Percentiles rank a stretch among this genome's conserved stretches.
These are phyloP conservation scores for Trichoderma harzianum DNA, from an alignment of 2,329 filamentous ascomycete genomes.

Conservation along the genomic window DNA sequence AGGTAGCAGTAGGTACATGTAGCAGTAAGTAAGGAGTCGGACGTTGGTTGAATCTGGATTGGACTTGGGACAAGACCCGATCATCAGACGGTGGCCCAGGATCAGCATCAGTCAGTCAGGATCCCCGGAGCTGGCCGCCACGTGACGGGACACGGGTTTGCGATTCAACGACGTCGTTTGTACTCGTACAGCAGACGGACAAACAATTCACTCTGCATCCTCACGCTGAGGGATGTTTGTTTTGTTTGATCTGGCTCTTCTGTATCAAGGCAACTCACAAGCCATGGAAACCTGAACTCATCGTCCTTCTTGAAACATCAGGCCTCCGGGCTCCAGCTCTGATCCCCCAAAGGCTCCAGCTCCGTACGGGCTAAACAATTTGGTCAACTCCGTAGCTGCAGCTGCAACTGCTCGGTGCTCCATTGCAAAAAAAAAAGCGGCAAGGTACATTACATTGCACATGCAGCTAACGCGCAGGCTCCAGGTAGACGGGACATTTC, in stretches of 20 bases:
- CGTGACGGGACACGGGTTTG: background rate
- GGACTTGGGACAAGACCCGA: background rate
- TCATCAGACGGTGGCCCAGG: conserved; percentile 4
- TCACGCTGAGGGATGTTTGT: too few species aligned
- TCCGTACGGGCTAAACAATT: background rate
- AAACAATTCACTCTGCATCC: background rate
- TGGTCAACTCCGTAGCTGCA: background rate
- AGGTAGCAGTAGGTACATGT: background rate
- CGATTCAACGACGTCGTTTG: background rate
- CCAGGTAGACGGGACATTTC: background rate
- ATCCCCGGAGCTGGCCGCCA: background rate
- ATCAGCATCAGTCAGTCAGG: background rate
- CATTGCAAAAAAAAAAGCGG: background rate
- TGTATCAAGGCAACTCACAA: too few species aligned
- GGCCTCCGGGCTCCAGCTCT: background rate
- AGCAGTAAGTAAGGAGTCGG: background rate
- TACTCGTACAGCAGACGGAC: background rate
- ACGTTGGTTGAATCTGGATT: background rate
- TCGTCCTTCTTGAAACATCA: background rate
- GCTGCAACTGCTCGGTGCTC: too few species aligned
- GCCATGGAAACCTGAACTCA: too few species aligned
- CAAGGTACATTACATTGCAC: background rate
- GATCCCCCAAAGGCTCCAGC: background rate
- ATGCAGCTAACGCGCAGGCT: background rate
- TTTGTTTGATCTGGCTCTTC: too few species aligned